These are phyloP conservation scores for Naganishia cerealis DNA, from an alignment of 1,284 basidiomycete genomes.

Conservation along the genomic window DNA sequence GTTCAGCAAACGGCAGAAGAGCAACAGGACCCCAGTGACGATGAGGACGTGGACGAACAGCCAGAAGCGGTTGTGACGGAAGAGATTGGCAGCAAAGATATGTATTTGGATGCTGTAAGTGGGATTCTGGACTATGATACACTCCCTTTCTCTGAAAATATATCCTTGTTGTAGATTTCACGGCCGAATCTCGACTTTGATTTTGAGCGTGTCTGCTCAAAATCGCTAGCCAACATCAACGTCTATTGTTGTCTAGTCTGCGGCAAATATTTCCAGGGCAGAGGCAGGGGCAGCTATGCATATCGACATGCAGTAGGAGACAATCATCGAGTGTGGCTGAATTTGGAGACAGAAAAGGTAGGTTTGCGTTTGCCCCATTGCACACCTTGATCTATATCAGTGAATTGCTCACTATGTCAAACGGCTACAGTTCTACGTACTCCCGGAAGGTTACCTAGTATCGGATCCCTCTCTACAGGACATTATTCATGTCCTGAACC, in stretches of 20 bases:
- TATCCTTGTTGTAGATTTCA: conserved; percentile 66
- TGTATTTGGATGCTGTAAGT: conserved; percentile 91
- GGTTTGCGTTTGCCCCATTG: conserved; percentile 36
- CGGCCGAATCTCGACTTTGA: conserved; percentile 91
- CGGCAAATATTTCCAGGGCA: conserved; percentile 97
- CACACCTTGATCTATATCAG: background rate
- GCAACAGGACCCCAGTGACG: conserved; percentile 41
- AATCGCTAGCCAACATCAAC: conserved; percentile 93
- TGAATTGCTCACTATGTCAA: background rate
- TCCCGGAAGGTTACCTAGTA: conserved; percentile 96
- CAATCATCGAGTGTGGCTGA: conserved; percentile 97
- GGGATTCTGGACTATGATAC: background rate
- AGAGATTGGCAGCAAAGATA: conserved; percentile 68
- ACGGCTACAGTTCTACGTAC: conserved; percentile 76
- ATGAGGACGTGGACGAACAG: conserved; percentile 59
- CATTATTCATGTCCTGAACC: conserved; percentile 84
- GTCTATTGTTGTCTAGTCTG: conserved; percentile 97
- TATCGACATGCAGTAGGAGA: conserved; percentile 97
- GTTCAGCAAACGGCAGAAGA: conserved; percentile 2
- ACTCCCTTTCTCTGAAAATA: conserved; percentile 30
- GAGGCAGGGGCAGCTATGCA: conserved; percentile 87
- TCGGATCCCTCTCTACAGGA: conserved; percentile 93
- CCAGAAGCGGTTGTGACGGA: conserved; percentile 46
- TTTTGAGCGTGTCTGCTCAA: conserved; percentile 97
- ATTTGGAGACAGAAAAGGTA: conserved; percentile 87